A percentile compares a stretch with the other conserved stretches of the same genome.
phyloP scores from a whole-genome alignment of 768 basidiomycete species.

The Suillus sp. region DNA sequence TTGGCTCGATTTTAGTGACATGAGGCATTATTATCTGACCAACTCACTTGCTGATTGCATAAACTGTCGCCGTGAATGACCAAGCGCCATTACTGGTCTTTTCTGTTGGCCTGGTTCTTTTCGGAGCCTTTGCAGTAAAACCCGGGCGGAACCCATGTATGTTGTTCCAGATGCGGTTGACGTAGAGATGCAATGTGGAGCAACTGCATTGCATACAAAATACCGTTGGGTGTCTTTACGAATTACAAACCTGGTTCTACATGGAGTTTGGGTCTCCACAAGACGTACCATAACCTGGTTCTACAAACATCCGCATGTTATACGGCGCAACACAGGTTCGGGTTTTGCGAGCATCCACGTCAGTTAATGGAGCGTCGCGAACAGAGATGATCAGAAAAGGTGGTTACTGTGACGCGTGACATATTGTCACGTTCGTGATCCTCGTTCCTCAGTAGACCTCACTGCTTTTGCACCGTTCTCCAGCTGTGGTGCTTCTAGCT shows the following conservation, averaged over 20 bases:
- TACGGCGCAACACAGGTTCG: neutral
- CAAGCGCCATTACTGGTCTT: neutral
- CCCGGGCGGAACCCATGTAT: neutral
- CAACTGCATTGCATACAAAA: neutral
- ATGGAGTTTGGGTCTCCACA: neutral
- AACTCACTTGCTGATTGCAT: neutral
- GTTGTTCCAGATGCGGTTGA: neutral
- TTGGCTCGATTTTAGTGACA: neutral
- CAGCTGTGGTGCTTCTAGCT: slow-evolving; percentile 7
- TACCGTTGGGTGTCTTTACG: neutral
- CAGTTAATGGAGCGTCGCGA: neutral
- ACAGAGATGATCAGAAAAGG: slow-evolving; percentile 17
- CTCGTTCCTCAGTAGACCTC: slow-evolving; percentile 17
- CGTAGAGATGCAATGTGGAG: neutral
- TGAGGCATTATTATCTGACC: neutral
- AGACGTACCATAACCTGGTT: neutral
- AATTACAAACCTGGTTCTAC: neutral
- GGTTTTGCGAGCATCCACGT: neutral
- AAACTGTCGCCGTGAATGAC: neutral
- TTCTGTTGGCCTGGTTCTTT: neutral
- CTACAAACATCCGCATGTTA: neutral
- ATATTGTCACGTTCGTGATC: slow-evolving; percentile 17
- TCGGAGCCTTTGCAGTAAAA: neutral
- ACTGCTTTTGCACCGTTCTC: slow-evolving; percentile 13
- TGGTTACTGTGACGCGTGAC: slow-evolving; percentile 28